Evolutionary conservation across 352 stramenopile species (phyloP).

Genomic region (Pythium dissotocum): DNA sequence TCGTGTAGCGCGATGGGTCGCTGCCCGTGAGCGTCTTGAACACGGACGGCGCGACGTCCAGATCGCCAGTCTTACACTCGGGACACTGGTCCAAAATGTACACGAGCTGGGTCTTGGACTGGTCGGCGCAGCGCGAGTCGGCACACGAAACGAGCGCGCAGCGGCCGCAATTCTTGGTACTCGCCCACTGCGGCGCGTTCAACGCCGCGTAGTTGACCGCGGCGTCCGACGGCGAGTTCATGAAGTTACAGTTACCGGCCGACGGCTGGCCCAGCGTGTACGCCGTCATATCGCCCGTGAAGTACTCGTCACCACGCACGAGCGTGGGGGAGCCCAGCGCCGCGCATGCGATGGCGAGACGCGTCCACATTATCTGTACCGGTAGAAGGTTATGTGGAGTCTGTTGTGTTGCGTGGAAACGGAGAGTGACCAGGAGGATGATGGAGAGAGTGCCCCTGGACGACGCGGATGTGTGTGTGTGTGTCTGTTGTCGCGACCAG

Average conservation of each 20-base stretch:
- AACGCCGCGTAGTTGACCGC: conserved; percentile 56
- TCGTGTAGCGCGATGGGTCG: conserved; percentile 25
- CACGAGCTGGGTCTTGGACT: conserved; percentile 42
- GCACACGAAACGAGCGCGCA: conserved; percentile 35
- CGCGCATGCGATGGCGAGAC: neutral
- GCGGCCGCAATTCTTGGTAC: conserved; percentile 43
- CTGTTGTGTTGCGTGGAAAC: neutral
- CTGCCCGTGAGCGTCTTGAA: conserved; percentile 38
- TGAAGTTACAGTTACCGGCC: conserved; percentile 57
- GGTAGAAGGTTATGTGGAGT: neutral
- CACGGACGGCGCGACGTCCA: conserved; percentile 48
- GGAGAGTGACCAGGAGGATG: too few relatives aligned
- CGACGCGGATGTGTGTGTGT: neutral
- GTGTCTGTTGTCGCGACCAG: neutral
- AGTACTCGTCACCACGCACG: conserved; percentile 2
- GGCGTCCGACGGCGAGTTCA: conserved; percentile 38
- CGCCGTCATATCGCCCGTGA: conserved; percentile 21
- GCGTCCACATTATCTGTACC: neutral
- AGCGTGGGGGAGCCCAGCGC: neutral
- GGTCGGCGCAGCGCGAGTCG: conserved; percentile 40
- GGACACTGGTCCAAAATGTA: conserved; percentile 71
- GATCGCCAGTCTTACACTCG: too few relatives aligned
- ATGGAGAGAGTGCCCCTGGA: neutral
- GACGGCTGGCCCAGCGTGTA: conserved; percentile 20
- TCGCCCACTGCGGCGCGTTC: conserved; percentile 56